Base-by-base conservation (phyloP, 176 grass and related monocot genomes). In the Musa troglodytarum region DNA sequence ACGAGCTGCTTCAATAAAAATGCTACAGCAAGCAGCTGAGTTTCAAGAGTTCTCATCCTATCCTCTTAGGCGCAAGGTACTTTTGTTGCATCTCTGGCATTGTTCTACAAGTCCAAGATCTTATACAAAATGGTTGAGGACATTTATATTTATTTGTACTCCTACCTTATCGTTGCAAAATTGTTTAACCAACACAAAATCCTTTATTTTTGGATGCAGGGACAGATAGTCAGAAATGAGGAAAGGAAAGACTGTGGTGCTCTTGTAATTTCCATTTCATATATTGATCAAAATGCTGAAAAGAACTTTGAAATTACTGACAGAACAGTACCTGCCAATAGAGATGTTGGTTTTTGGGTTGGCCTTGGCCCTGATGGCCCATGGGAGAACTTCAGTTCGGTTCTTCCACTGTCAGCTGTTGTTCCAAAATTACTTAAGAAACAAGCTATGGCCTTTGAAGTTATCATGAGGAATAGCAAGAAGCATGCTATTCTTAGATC, bases 1-100 rank as follows among this genome's bases (percentile, higher is more conserved):
- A 85, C 82, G 84, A 65, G 94, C 90, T 85, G 76, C 90, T 88
- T 98, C 94, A 76, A 87, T 98, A 70, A 93, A 89, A 81, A 83
- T 85, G 66, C 69, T 93, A 59, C 88, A 89, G 78, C 90, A 93
- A 76, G 76, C 77, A 78, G 72, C 82, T 82, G 90, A 93, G 4
- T 26, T 87, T 71, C 77, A 80, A 61, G 82, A 76, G 58, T 81
- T 92, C 55, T 63, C 83, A 65, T 85, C 80, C 54, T 87, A 87
- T 80, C 88, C 82, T 78, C 90, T 98, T 78, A 87, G 74, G 56
- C 79, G 68, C 52, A 98, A 98, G 90, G 94, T 98, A 84, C 71
- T 28, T 81, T 50, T 68, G 53, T 25, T 58, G 23, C 73, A 62
- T 52, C 65, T 74, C 4, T 76, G 8, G 43, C 75, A 77, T 49